Evolutionary conservation across 75 land plant genomes (phyloP), one percentile per base, ranked within the genome.

Genomic region (Sequoia sempervirens): DNA sequence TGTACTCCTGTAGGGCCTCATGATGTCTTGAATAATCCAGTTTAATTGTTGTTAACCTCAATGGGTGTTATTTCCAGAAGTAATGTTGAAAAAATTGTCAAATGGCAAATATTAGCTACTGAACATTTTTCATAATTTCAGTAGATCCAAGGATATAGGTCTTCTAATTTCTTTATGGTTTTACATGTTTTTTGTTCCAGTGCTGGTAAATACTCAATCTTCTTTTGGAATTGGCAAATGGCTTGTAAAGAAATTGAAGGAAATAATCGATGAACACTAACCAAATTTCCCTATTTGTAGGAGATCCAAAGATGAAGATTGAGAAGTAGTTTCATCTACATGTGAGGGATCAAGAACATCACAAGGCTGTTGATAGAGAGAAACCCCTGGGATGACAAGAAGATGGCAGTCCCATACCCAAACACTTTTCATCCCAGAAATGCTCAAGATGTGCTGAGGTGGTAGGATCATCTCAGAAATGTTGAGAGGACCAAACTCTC

Each of bases 321-420:
- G 97, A 95, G 99, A 1, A 88, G 90, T 23, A 84, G 87, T 69
- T 86, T 92, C 47, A 84, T 96, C 72, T 78, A 90, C 82, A 84
- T 84, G 75, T 86, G 86, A 2, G 88, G 81, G 83, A 90, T 93
- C 91, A n/a, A 84, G 43, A 96, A 93, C 85, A 82, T 91, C 23
- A 91, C 94, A 6, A 86, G 93, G 68, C 91, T 96, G 34, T 58
- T 93, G 70, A 93, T 96, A 41, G 98, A 96, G 88, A 87, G 94
- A n/a, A 88, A 91, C 84, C 95, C 94, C 1, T 94, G 95, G 97
- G 91, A 92, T 72, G 74, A 85, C 14, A 86, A 86, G 78, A 93
- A 95, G 84, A 89, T 96, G 53, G 98, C 89, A 23, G 92, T 96
- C 4, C 98, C 98, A 20, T 93, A 94, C 86, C 96, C 95, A 28